These are phyloP conservation scores for Xylaria telfairii DNA, from an alignment of 495 filamentous ascomycete species.

Conservation along the genomic window DNA sequence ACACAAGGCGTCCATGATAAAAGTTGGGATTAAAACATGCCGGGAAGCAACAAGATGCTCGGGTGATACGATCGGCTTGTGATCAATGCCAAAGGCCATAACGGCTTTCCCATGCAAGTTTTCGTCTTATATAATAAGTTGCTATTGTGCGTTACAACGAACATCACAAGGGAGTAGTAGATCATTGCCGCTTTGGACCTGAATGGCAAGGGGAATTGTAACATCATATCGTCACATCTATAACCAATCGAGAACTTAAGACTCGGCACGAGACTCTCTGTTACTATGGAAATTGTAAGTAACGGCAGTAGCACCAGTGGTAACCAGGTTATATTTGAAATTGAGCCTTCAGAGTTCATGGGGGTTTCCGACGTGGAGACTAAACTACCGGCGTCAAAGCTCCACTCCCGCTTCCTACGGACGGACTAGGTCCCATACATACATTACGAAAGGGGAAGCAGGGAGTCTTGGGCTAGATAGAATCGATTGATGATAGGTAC, in stretches of 20 bases:
- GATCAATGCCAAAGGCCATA: not conserved
- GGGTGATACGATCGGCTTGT: not conserved
- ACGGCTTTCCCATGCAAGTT: not conserved
- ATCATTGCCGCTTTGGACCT: not conserved
- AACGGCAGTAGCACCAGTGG: not conserved
- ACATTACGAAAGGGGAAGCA: not conserved
- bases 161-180: not conserved
- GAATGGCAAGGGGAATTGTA: not conserved
- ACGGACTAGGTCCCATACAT: not conserved
- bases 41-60: not conserved
- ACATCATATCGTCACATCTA: not conserved
- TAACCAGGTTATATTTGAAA: conserved; percentile 1
- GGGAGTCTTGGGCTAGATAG: not conserved
- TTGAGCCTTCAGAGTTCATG: not conserved
- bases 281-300: not conserved
- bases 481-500: not conserved
- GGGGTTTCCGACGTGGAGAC: not conserved
- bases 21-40: not conserved
- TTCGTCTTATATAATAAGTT: not conserved
- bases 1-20: not conserved
- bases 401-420: conserved; percentile 13
- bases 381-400: conserved; percentile 19
- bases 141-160: not conserved
- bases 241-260: not conserved
- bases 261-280: not conserved